These are phyloP conservation scores for Pseudogymnoascus verrucosus DNA, from an alignment of 2,329 filamentous ascomycete species.

Conservation along the genomic window DNA sequence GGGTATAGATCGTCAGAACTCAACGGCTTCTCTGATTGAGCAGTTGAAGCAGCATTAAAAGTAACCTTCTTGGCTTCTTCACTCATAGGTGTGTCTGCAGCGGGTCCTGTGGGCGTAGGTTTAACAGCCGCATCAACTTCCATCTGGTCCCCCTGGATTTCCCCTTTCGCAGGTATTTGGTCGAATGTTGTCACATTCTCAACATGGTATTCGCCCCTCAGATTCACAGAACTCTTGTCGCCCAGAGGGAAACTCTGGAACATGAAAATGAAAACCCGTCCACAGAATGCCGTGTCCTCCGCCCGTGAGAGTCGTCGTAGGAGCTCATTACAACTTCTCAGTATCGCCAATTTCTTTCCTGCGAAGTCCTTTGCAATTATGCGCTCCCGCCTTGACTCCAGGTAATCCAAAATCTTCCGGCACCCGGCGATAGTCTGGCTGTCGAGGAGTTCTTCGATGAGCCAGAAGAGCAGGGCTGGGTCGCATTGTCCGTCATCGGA, in stretches of 20 bases:
- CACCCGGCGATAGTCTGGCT: constrained; percentile 92
- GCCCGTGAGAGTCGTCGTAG: constrained; percentile 89
- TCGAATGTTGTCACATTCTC: constrained; percentile 91
- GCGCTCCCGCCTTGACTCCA: constrained; percentile 85
- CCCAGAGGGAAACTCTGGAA: constrained; percentile 96
- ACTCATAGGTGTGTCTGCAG: constrained; percentile 19
- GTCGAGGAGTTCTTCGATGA: constrained; percentile 91
- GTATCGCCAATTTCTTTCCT: constrained; percentile 78
- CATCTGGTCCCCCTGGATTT: constrained; percentile 46
- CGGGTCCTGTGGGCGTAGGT: constrained; percentile 17
- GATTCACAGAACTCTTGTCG: constrained; percentile 94
- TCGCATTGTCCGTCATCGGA: constrained; percentile 75
- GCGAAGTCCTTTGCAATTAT: constrained; percentile 75
- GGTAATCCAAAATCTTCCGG: constrained; percentile 83
- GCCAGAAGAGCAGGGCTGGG: constrained; percentile 74
- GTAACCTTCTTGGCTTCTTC: constrained; percentile 36
- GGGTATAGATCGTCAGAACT: constrained; percentile 74
- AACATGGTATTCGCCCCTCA: constrained; percentile 89
- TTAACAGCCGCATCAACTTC: constrained; percentile 52
- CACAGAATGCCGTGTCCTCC: constrained; percentile 95
- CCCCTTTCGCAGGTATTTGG: constrained; percentile 34
- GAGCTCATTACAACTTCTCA: constrained; percentile 93
- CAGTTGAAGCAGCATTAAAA: constrained; percentile 36
- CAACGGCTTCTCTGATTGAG: constrained; percentile 41
- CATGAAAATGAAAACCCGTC: constrained; percentile 94